Base-by-base conservation (phyloP, 176 grass and related monocot genomes). In the Chloris gayana region DNA sequence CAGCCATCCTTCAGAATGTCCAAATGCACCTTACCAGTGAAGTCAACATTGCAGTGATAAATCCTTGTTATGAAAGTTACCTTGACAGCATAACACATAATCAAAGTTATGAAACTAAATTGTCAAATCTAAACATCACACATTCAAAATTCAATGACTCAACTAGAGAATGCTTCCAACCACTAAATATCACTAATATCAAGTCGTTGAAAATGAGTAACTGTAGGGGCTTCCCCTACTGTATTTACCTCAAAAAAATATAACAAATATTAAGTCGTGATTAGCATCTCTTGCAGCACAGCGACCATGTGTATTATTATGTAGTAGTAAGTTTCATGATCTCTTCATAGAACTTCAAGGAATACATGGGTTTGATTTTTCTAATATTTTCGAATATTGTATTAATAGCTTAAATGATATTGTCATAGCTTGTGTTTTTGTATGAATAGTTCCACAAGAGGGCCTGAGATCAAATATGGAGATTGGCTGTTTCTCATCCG, bases 1-100 rank as follows among this genome's bases (percentile, higher is more conserved):
- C 90, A 99, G 4, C 84, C 84, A 76, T 93, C 81, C 62, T 71
- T 94, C 82, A 98, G 64, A 81, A 99, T 95, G 46, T 87, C 81
- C 79, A 95, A 77, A 84, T 74, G 85, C 57, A 98, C 77, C 38
- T 83, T 78, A 53, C 95, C 92, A 22, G 77, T 6, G 17, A 92
- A 78, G 56, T 91, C 77, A 64, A 94, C 81, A 35, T 93, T 98
- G 80, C 92, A 91, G 64, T 98, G 95, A 69, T 91, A 98, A 67
- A 98, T 98, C 67, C 92, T 87, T 71, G 95, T 98, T 83, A 92
- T 92, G 67, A 98, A 98, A 56, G 70, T 94, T 27, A 98, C 95
- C 94, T 92, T 68, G 2, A 50, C 59, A 84, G 32, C 35, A 85
- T 9, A 76, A 70, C 38, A 76, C 38, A 57, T 7, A 71, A 46